Evolutionary conservation across 2,329 filamentous ascomycete genomes (phyloP), one percentile per base, ranked within the genome.

Genomic region (Cladosporium sp.): DNA sequence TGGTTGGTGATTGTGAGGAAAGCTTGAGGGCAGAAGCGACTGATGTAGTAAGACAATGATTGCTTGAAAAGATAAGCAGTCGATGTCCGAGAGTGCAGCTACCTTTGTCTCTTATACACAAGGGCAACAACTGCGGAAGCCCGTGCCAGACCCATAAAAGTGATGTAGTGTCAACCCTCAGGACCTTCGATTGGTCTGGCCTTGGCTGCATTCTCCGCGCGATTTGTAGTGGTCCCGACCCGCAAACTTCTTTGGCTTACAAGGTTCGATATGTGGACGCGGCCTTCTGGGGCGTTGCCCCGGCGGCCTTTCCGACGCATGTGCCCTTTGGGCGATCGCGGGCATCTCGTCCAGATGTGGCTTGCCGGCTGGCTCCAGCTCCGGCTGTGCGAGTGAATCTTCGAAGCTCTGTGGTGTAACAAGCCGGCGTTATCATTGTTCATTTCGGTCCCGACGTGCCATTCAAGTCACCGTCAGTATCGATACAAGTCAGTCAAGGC

Each of bases 131-230:
- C 5, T 31, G 13, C 31, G 22, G 31, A 41, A 28, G 40, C 40
- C 48, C 40, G 48, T 50, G 32, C 40, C 16, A 43, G 48, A 50
- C 48, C 48, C 48, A 40, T 40, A 50, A 42, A 18, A 49, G 48
- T 50, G 48, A 50, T 50, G 48, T 50, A 50, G 38, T 35, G 32
- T 14, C 28, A 35, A 37, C 48, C 31, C 48, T 50, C 31, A 9
- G 43, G 48, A 18, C 40, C 16, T 34, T 16, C 18, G 31, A 34
- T 28, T 49, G 3, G 9, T 19, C 37, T 31, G 46, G 22, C 11
- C 48, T 50, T 50, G 40, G 48, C 48, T 38, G n/a, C 35, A 2
- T 38, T 38, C 35, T 38, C 35, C 35, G 35, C 35, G 34, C 34
- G 10, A 35, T 35, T 35, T 11, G 34, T 35, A 11, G 34, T 11